These are phyloP conservation scores for Dryas integrifolia DNA, from an alignment of 331 rosid genomes.

Conservation along the genomic window DNA sequence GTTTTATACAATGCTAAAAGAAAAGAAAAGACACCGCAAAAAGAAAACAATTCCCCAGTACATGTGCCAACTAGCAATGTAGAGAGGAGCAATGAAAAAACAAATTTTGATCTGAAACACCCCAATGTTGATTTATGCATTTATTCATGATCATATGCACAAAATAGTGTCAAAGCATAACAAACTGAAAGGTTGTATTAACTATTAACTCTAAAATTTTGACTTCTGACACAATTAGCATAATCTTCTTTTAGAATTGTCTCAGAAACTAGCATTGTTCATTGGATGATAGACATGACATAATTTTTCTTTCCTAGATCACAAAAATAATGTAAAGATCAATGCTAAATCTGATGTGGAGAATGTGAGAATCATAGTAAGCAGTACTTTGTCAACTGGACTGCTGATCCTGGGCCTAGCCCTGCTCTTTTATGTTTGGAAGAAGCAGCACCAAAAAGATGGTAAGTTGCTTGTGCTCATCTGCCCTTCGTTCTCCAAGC, in stretches of 20 bases:
- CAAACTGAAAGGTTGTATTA: too few species aligned
- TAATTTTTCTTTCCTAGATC: not conserved
- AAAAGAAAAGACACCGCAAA: too few species aligned
- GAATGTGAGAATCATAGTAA: conserved; percentile 6
- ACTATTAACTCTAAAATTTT: too few species aligned
- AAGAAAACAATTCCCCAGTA: too few species aligned
- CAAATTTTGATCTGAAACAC: too few species aligned
- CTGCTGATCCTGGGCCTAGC: conserved; percentile 13
- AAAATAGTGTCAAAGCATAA: not conserved
- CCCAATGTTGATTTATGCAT: not conserved
- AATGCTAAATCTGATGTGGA: not conserved
- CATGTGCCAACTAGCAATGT: too few species aligned
- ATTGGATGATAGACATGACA: not conserved
- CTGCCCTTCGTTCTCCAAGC: not conserved
- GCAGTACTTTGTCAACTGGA: not conserved
- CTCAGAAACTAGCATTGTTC: not conserved
- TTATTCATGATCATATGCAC: not conserved
- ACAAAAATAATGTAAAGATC: not conserved
- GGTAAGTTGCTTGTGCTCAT: not conserved
- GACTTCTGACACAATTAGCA: not conserved
- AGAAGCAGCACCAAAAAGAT: not conserved
- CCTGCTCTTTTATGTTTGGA: not conserved
- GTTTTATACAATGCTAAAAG: not conserved
- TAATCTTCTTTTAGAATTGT: not conserved
- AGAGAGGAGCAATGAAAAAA: too few species aligned